These are phyloP conservation scores for Pleomassaria siparia DNA, from an alignment of 2,329 filamentous ascomycete genomes.

Conservation along the genomic window DNA sequence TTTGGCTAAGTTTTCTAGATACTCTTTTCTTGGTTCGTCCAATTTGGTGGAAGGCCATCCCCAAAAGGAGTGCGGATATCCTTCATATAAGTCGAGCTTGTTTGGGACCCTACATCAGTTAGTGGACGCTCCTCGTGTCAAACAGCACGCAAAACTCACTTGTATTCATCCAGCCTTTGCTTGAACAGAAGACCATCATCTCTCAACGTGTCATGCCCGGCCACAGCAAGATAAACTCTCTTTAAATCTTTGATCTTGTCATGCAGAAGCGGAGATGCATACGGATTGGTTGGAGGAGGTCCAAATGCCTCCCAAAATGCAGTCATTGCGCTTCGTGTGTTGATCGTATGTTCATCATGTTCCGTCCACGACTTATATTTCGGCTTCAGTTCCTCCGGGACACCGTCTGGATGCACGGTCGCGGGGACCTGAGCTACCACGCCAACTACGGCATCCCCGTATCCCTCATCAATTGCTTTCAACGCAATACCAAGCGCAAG, in stretches of 20 bases:
- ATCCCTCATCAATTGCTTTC: constrained; percentile 40
- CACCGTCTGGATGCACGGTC: constrained; percentile 40
- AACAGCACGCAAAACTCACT: constrained; percentile 14
- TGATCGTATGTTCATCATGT: constrained; percentile 41
- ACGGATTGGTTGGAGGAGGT: constrained; percentile 30
- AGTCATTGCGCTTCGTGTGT: constrained; percentile 38
- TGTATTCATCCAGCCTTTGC: constrained; percentile 25
- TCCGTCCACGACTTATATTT: constrained; percentile 41
- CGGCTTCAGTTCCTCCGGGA: constrained; percentile 38
- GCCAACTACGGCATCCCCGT: constrained; percentile 39
- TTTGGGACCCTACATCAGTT: constrained; percentile 28
- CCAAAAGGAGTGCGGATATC: constrained; percentile 43
- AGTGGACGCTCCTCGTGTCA: constrained; percentile 6
- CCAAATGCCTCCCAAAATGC: constrained; percentile 41
- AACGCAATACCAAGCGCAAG: constrained; percentile 42
- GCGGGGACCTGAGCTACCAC: constrained; percentile 42
- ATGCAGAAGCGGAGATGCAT: constrained; percentile 37
- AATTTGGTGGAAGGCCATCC: constrained; percentile 36
- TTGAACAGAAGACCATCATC: constrained; percentile 40
- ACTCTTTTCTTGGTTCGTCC: constrained; percentile 25
- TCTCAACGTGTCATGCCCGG: constrained; percentile 37
- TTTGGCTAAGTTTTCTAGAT: constrained; percentile 21
- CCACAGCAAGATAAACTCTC: constrained; percentile 35
- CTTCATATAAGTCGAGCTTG: constrained; percentile 35
- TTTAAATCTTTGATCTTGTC: constrained; percentile 29